These are phyloP conservation scores for Venturia aucupariae DNA, from an alignment of 2,329 filamentous ascomycete species.

Conservation along the genomic window DNA sequence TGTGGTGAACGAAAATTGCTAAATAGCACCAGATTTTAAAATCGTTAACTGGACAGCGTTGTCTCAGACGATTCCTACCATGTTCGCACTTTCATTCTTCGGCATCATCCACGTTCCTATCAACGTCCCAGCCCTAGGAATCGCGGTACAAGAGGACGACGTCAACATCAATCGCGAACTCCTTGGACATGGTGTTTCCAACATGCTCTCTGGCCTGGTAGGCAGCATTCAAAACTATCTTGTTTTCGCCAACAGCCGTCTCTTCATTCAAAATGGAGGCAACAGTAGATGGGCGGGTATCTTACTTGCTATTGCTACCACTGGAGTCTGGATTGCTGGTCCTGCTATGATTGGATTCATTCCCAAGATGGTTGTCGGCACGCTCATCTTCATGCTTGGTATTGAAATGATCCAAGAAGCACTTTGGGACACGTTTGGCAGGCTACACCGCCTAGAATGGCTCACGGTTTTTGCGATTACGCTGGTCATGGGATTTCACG, in stretches of 20 bases:
- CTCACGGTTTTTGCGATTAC: constrained; percentile 83
- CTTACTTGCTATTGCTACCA: constrained; percentile 71
- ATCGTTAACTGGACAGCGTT: constrained; percentile 78
- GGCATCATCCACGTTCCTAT: constrained; percentile 95
- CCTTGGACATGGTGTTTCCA: constrained; percentile 86
- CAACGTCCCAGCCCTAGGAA: constrained; percentile 87
- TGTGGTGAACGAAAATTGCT: neutral
- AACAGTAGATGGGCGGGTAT: constrained; percentile 78
- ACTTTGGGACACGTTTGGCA: constrained; percentile 78
- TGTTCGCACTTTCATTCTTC: constrained; percentile 96
- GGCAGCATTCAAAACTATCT: constrained; percentile 96
- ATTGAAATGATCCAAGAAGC: constrained; percentile 88
- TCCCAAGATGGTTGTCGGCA: constrained; percentile 92
- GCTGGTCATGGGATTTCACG: constrained; percentile 89
- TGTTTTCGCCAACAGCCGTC: constrained; percentile 94
- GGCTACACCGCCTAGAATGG: constrained; percentile 80
- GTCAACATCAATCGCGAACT: constrained; percentile 85
- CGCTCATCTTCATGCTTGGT: constrained; percentile 87
- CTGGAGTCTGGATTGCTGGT: constrained; percentile 73
- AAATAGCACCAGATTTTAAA: constrained; percentile 54
- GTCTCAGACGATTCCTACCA: constrained; percentile 76
- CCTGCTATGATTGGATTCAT: constrained; percentile 88
- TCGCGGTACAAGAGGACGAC: constrained; percentile 86
- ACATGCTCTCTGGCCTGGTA: constrained; percentile 73
- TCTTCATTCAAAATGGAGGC: constrained; percentile 90